A percentile compares a stretch with the other conserved stretches of the same genome.
These are phyloP conservation scores for Fusarium redolens DNA, from an alignment of 2,329 filamentous ascomycete species.

Conservation along the genomic window DNA sequence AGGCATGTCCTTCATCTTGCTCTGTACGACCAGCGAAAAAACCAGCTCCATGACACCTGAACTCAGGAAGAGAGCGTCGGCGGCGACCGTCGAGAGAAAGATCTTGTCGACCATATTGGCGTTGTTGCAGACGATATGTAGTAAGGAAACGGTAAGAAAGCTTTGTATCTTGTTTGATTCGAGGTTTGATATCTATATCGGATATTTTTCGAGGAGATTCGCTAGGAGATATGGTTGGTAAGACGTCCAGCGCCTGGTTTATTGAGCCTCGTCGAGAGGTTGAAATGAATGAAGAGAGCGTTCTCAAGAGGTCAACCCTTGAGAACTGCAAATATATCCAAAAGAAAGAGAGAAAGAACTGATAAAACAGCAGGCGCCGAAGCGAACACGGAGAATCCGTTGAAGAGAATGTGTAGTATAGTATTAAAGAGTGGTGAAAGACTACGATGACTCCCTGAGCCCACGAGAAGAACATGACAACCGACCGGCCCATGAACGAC, in stretches of 20 bases:
- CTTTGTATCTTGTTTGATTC: background rate
- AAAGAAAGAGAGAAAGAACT: slow-evolving; percentile 19
- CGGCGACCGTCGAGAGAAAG: slow-evolving; percentile 60
- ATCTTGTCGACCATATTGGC: slow-evolving; percentile 66
- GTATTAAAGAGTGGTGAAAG: slow-evolving; percentile 27
- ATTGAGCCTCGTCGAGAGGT: slow-evolving; percentile 42
- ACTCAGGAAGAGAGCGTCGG: slow-evolving; percentile 63
- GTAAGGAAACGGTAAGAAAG: background rate
- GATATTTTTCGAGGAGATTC: slow-evolving; percentile 1
- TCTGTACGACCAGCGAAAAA: slow-evolving; percentile 65
- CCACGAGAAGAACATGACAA: slow-evolving; percentile 12
- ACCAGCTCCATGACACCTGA: slow-evolving; percentile 66
- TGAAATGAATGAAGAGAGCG: slow-evolving; percentile 22
- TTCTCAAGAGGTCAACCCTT: slow-evolving; percentile 32
- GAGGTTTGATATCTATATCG: background rate
- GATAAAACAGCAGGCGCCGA: slow-evolving; percentile 17
- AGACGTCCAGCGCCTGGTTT: slow-evolving; percentile 44
- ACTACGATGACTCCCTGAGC: background rate
- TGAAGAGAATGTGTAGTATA: slow-evolving; percentile 23
- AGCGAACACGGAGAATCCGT: slow-evolving; percentile 28
- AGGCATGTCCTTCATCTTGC: slow-evolving; percentile 56
- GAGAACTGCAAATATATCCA: slow-evolving; percentile 16
- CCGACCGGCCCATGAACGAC: background rate
- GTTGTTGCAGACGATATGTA: background rate
- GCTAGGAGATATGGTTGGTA: slow-evolving; percentile 13